Conservation (phyloP, 2,329 filamentous ascomycete genomes). For the Botrytis pseudocinerea region DNA sequence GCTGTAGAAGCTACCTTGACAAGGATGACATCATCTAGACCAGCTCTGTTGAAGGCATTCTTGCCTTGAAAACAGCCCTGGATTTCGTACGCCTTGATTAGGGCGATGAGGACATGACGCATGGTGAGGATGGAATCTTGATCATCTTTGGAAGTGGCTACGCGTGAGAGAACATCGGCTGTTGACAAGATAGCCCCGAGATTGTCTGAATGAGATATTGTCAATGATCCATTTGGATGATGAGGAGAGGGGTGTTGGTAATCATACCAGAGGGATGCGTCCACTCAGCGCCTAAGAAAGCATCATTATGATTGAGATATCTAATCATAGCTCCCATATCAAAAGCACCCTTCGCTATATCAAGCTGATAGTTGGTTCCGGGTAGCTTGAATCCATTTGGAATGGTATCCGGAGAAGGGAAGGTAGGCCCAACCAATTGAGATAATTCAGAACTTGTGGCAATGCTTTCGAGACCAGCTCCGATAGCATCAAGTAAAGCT, state of each 20-base stretch:
- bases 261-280: conserved; percentile 44
- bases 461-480: conserved; percentile 32
- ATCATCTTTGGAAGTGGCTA: conserved; percentile 14
- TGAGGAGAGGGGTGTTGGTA: background rate
- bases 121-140: conserved; percentile 39
- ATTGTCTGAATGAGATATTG: conserved; percentile 40
- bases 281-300: conserved; percentile 45
- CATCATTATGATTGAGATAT: conserved; percentile 48
- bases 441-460: conserved; percentile 24
- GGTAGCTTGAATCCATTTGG: conserved; percentile 44
- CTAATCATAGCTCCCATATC: conserved; percentile 44
- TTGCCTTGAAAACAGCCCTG: conserved; percentile 44
- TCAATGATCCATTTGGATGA: background rate
- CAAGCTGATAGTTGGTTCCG: conserved; percentile 43
- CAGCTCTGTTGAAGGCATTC: conserved; percentile 45
- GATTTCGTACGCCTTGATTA: conserved; percentile 48
- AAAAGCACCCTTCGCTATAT: conserved; percentile 45
- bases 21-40: conserved; percentile 46
- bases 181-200: conserved; percentile 44
- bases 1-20: conserved; percentile 47
- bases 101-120: conserved; percentile 38
- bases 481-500: conserved; percentile 32
- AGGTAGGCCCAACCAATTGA: conserved; percentile 30
- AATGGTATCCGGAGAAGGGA: conserved; percentile 28
- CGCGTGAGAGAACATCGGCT: conserved; percentile 34